Evolutionary conservation across 1,284 basidiomycete genomes (phyloP).

Genomic region (Ganoderma sinense): DNA sequence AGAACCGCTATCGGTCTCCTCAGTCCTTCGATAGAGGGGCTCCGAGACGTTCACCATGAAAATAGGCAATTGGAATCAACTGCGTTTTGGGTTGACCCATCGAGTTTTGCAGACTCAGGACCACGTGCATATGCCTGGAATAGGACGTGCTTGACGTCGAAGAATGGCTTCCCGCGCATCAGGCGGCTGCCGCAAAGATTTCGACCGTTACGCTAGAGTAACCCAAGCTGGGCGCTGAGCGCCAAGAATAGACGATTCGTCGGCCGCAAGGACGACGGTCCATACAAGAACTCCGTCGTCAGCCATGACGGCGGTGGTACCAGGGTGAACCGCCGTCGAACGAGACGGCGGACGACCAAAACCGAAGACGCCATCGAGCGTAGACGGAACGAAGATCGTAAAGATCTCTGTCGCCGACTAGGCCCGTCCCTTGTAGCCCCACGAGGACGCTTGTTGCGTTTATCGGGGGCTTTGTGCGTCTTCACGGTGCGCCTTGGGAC

Average conservation of each 20-base stretch:
- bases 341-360: neutral
- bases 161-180: neutral
- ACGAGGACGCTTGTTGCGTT: slow-evolving; percentile 28
- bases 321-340: neutral
- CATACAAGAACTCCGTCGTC: neutral
- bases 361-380: neutral
- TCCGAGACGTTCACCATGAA: slow-evolving; percentile 35
- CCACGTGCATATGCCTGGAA: slow-evolving; percentile 1
- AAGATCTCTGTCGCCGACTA: slow-evolving; percentile 20
- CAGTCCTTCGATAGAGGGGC: slow-evolving; percentile 25
- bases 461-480: slow-evolving; percentile 29
- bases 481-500: slow-evolving; percentile 20
- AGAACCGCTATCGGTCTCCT: slow-evolving; percentile 29
- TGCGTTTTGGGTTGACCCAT: slow-evolving; percentile 13
- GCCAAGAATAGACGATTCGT: neutral
- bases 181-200: neutral
- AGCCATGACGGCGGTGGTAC: neutral
- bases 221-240: neutral
- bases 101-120: slow-evolving; percentile 8
- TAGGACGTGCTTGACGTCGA: neutral
- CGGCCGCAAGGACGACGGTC: neutral
- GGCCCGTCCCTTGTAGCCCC: slow-evolving; percentile 18
- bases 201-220: slow-evolving; percentile 4
- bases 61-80: slow-evolving; percentile 34
- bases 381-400: neutral